phyloP scores from a whole-genome alignment of 495 filamentous ascomycete genomes.

The Cairneyella variabilis region DNA sequence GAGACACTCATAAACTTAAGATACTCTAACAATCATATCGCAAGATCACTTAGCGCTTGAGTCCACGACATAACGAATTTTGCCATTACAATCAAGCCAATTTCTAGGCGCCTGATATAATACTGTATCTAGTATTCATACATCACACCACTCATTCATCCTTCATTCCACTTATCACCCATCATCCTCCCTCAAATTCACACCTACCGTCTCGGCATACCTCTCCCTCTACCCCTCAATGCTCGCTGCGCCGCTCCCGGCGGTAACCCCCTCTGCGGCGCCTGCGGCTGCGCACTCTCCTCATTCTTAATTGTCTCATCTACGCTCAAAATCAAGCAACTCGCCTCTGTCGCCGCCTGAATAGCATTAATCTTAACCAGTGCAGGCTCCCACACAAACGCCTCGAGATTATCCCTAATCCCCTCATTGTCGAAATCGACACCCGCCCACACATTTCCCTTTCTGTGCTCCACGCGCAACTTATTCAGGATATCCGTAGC shows the following conservation, averaged over 20 bases:
- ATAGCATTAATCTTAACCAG: constrained; percentile 97
- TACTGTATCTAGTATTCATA: too few species aligned
- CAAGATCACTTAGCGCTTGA: too few species aligned
- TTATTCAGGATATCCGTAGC: constrained; percentile 96
- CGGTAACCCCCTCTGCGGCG: constrained; percentile 71
- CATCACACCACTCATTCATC: too few species aligned
- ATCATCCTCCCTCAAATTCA: too few species aligned
- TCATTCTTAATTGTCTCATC: constrained; percentile 99
- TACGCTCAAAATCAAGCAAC: constrained; percentile 90
- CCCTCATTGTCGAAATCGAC: constrained; percentile 94
- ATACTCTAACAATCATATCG: too few species aligned
- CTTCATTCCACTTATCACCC: too few species aligned
- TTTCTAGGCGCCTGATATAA: too few species aligned
- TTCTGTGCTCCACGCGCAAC: constrained; percentile 88
- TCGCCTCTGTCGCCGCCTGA: constrained; percentile 90
- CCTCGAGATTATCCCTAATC: constrained; percentile 84
- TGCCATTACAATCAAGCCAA: too few species aligned
- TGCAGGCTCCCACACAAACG: constrained; percentile 95
- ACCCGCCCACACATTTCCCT: constrained; percentile 88
- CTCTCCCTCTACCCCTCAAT: constrained; percentile 76
- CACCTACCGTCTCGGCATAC: constrained; percentile 86
- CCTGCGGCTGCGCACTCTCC: constrained; percentile 78
- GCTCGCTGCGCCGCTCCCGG: constrained; percentile 92
- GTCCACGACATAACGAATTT: too few species aligned
- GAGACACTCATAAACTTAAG: too few species aligned